Conservation (phyloP, 1,284 basidiomycete species). For the Ustilago xerochloae region DNA sequence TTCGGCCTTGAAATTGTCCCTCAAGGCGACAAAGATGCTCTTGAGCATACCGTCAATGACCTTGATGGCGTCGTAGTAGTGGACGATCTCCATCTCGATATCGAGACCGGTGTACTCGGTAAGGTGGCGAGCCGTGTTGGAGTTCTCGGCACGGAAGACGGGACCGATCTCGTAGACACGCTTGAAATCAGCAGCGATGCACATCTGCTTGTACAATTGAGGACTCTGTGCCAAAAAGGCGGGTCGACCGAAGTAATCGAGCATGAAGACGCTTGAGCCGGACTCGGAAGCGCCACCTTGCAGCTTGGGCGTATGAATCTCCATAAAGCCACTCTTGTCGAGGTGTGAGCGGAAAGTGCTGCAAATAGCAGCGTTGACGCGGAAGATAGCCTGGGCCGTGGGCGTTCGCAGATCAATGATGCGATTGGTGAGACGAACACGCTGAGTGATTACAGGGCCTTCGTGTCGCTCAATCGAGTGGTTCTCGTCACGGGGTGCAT, state of each 20-base stretch:
- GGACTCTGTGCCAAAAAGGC: constrained; percentile 64
- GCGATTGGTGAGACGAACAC: constrained; percentile 61
- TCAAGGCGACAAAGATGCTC: constrained; percentile 56
- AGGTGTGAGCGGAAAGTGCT: constrained; percentile 60
- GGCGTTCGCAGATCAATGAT: constrained; percentile 64
- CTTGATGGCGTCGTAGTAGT: constrained; percentile 63
- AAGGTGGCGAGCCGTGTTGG: constrained; percentile 64
- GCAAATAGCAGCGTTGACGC: constrained; percentile 61
- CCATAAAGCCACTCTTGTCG: constrained; percentile 53
- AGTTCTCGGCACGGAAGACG: constrained; percentile 66
- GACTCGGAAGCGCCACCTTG: constrained; percentile 64
- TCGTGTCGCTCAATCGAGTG: constrained; percentile 38
- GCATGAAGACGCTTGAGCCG: constrained; percentile 62
- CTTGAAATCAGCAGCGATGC: constrained; percentile 61
- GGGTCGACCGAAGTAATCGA: constrained; percentile 64
- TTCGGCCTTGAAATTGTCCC: constrained; percentile 43
- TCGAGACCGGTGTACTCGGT: constrained; percentile 66
- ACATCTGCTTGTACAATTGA: constrained; percentile 67
- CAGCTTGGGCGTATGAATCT: constrained; percentile 66
- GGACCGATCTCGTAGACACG: constrained; percentile 66
- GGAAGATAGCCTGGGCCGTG: constrained; percentile 61
- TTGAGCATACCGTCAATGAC: constrained; percentile 65
- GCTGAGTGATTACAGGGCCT: constrained; percentile 51
- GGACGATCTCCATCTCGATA: constrained; percentile 64
- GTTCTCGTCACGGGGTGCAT: constrained; percentile 28